A percentile compares a stretch with the other conserved stretches of the same genome.
Conservation (phyloP, 768 basidiomycete genomes). For the Coprinellus micaceus region DNA sequence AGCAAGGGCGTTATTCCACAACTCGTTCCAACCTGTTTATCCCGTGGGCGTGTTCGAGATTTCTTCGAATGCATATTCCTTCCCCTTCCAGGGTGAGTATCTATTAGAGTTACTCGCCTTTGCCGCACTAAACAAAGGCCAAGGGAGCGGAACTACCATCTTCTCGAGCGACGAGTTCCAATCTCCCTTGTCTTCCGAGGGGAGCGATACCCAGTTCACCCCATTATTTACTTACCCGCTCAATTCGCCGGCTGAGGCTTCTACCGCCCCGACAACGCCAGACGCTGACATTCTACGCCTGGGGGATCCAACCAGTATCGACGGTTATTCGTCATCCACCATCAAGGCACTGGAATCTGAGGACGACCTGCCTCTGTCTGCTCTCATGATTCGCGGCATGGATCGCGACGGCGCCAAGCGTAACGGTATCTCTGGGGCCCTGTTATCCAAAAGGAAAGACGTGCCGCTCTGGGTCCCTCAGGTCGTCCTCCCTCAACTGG, state of each 20-base stretch:
- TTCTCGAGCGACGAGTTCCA: not conserved
- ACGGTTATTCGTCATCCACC: not conserved
- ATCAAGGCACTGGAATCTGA: not conserved
- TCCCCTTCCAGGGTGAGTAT: not conserved
- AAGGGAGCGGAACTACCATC: not conserved
- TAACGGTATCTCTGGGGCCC: not conserved
- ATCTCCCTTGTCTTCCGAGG: not conserved
- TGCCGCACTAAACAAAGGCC: no score
- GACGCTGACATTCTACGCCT: not conserved
- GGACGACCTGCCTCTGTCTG: not conserved
- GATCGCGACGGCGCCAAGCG: not conserved
- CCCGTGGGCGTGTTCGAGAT: slow-evolving; percentile 3
- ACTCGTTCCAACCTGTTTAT: not conserved
- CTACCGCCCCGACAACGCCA: slow-evolving; percentile 4
- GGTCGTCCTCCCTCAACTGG: no score
- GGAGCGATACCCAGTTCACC: not conserved
- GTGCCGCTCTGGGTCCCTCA: not conserved
- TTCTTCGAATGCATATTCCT: not conserved
- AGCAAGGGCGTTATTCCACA: slow-evolving; percentile 5
- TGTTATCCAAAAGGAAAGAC: not conserved
- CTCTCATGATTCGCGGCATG: slow-evolving; percentile 1
- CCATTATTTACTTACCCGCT: slow-evolving; percentile 1
- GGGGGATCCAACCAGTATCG: not conserved
- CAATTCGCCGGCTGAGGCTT: not conserved
- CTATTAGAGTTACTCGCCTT: no score